Evolutionary conservation across 2,329 filamentous ascomycete genomes (phyloP), one percentile per base, ranked within the genome.

Genomic region (Akanthomyces lecanii): DNA sequence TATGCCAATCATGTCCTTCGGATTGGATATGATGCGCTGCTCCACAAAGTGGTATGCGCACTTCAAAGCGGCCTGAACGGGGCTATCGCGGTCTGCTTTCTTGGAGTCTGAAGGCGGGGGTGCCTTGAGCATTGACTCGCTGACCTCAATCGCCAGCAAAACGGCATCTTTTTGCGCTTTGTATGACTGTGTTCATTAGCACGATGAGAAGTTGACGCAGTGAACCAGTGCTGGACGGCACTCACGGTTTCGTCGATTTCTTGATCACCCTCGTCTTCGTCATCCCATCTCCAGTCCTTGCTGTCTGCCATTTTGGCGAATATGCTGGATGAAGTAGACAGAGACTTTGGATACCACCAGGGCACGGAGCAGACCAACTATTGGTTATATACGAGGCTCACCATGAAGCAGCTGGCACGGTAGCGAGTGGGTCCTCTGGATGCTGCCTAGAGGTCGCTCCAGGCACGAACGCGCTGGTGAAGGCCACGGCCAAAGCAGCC

Each of bases 1-100:
- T 30, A 99, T 89, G 2, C 94, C 93, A 85, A 99, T 97, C 91
- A 97, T 96, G 66, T 99, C 95, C 71, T 89, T 93, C 1, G 95
- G 95, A 65, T 93, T 94, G 4, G 94, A 94, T 69, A 99, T 98
- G 75, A 99, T 98, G 69, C 95, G 91, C 78, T 98, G 94, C 77
- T 98, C 92, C 91, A 99, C 97, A 60, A 99, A 81, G 71, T 92
- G 87, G 71, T 96, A 96, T 63, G 94, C 95, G 70, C 92, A 97
- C 81, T 97, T 97, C 56, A 99, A 78, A 4, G 95, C 93, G 18
- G 94, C 93, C 59, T 89, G 83, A 0, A 92, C 82, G 4, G 94
- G 87, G 51, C 90, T 93, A 70, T 94, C 91, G 63, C 81, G 86
- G 67, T 91, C 89, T 50, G 87, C 85, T 74, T 92, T 94, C 76